Conservation (phyloP, 768 basidiomycete species). For the Candolleomyces eurysporus region DNA sequence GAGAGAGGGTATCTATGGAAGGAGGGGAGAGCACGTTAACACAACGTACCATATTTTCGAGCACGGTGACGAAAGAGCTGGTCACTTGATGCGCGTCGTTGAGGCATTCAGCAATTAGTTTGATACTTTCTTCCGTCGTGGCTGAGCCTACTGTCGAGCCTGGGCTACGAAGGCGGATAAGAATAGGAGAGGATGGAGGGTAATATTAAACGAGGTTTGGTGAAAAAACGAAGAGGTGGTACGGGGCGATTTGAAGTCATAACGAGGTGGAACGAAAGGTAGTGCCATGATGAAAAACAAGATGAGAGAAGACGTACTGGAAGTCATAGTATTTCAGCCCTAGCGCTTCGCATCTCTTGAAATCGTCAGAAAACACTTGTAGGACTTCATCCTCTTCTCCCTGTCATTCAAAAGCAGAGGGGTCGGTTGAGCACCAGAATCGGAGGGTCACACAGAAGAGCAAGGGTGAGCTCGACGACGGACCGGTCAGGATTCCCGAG, state of each 20-base stretch:
- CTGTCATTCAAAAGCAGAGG: too few species aligned
- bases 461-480: conserved; percentile 20
- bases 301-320: conserved; percentile 54
- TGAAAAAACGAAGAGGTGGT: background rate
- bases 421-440: too few species aligned
- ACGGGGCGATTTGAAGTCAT: background rate
- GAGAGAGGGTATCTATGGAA: background rate
- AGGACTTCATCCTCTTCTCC: too few species aligned
- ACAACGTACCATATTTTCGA: conserved; percentile 72
- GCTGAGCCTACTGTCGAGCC: conserved; percentile 78
- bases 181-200: background rate
- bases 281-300: background rate
- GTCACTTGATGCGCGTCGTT: conserved; percentile 72
- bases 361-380: conserved; percentile 82
- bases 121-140: conserved; percentile 58
- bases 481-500: conserved; percentile 77
- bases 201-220: background rate
- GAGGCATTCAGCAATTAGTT: conserved; percentile 66
- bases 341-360: conserved; percentile 73
- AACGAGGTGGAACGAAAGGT: background rate
- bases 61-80: conserved; percentile 49
- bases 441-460: background rate
- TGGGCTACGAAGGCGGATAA: conserved; percentile 41
- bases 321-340: conserved; percentile 79
- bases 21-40: background rate